These are phyloP conservation scores for Venturia nashicola DNA, from an alignment of 2,329 filamentous ascomycete species.

Conservation along the genomic window DNA sequence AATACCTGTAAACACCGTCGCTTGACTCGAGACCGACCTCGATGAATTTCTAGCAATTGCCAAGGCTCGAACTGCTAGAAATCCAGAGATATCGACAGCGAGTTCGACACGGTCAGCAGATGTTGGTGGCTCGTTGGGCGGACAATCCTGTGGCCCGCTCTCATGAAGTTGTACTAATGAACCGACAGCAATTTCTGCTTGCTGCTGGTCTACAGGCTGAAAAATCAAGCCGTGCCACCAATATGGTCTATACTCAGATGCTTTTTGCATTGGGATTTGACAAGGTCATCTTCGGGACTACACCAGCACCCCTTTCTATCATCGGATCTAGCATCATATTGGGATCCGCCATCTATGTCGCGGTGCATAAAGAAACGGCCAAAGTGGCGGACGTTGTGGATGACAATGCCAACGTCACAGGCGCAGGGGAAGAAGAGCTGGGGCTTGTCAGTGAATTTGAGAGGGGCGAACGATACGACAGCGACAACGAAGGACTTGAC, in stretches of 20 bases:
- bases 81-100: not conserved
- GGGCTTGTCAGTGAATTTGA: not conserved
- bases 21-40: not conserved
- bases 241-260: slow-evolving; percentile 61
- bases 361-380: slow-evolving; percentile 33
- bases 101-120: not conserved
- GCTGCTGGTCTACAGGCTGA: slow-evolving; percentile 65
- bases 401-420: not conserved
- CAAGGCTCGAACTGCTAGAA: not conserved
- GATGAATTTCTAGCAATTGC: not conserved
- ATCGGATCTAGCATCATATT: slow-evolving; percentile 51
- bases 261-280: slow-evolving; percentile 55
- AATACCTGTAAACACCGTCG: not conserved
- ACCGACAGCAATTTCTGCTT: slow-evolving; percentile 58
- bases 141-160: not conserved
- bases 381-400: not conserved
- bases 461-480: not conserved
- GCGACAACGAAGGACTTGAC: not conserved
- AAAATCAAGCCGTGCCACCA: slow-evolving; percentile 48
- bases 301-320: slow-evolving; percentile 45
- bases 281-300: slow-evolving; percentile 49
- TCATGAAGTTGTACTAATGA: not conserved
- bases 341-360: slow-evolving; percentile 53
- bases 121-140: not conserved
- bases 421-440: not conserved